Evolutionary conservation across 345 rosid genomes (phyloP).

Genomic region (Noccaea caerulescens): DNA sequence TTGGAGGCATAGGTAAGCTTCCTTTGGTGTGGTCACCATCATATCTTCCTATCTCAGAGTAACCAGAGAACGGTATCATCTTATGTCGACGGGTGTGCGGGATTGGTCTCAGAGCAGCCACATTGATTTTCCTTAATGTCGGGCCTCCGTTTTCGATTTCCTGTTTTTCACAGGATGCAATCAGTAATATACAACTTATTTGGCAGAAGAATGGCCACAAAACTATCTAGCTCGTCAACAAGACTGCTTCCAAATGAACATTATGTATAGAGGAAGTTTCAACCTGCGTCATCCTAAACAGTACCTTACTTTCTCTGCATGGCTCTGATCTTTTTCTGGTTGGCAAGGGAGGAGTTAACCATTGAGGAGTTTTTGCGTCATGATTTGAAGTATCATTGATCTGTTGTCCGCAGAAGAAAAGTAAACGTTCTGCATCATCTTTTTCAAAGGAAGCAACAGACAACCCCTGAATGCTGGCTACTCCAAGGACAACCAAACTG

Average conservation of each 20-base stretch:
- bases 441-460: conserved; percentile 97
- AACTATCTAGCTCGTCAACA: too few relatives aligned
- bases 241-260: not conserved
- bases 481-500: conserved; percentile 87
- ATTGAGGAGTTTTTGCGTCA: conserved; percentile 58
- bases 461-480: conserved; percentile 94
- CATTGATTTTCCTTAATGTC: conserved; percentile 52
- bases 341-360: conserved; percentile 90
- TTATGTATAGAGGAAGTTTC: conserved; percentile 5
- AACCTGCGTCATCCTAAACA: conserved; percentile 25
- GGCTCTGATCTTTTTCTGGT: conserved; percentile 66
- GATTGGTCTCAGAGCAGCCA: conserved; percentile 91
- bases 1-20: conserved; percentile 63
- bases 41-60: conserved; percentile 69
- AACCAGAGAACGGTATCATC: conserved; percentile 79
- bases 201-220: not conserved
- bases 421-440: conserved; percentile 91
- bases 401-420: conserved; percentile 69
- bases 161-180: conserved; percentile 16
- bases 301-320: conserved; percentile 56
- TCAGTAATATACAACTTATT: conserved; percentile 8
- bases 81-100: conserved; percentile 80
- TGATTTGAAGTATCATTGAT: conserved; percentile 47
- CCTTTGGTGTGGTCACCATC: conserved; percentile 76
- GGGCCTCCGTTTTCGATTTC: conserved; percentile 63